Conservation (phyloP, 495 filamentous ascomycete genomes). For the Cudoniella acicularis region DNA sequence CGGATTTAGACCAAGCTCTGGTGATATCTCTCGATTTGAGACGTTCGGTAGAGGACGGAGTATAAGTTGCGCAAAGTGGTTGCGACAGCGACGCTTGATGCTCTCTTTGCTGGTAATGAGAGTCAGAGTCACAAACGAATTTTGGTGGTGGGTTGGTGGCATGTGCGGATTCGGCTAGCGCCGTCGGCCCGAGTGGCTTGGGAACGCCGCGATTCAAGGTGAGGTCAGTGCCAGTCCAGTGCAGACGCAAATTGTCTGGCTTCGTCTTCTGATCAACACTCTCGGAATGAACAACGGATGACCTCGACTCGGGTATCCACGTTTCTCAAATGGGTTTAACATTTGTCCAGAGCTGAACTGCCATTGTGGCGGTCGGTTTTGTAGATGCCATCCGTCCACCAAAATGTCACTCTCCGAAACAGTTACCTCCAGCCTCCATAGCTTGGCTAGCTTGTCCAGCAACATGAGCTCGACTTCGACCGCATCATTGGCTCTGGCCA, state of each 20-base stretch:
- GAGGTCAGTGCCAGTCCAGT: neutral
- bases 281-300: neutral
- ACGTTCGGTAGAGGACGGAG: neutral
- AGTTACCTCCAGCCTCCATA: conserved; percentile 13
- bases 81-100: neutral
- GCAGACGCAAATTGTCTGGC: too few species aligned
- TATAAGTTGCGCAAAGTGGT: neutral
- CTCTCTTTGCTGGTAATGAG: too few species aligned
- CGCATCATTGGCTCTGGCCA: conserved; percentile 8
- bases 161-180: neutral
- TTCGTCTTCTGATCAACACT: neutral
- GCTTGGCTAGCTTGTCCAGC: conserved; percentile 7
- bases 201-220: neutral
- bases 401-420: conserved; percentile 12
- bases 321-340: conserved; percentile 4
- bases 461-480: conserved; percentile 11
- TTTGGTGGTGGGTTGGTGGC: neutral
- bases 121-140: too few species aligned
- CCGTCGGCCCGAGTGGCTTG: neutral
- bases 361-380: conserved; percentile 12
- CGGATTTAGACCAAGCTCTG: neutral
- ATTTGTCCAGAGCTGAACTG: conserved; percentile 3
- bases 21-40: neutral
- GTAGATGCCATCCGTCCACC: conserved; percentile 3
- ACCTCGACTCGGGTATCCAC: neutral